Conservation (phyloP, 225 moss, liverwort and hornwort genomes). For the Physcomitrellopsis africana region DNA sequence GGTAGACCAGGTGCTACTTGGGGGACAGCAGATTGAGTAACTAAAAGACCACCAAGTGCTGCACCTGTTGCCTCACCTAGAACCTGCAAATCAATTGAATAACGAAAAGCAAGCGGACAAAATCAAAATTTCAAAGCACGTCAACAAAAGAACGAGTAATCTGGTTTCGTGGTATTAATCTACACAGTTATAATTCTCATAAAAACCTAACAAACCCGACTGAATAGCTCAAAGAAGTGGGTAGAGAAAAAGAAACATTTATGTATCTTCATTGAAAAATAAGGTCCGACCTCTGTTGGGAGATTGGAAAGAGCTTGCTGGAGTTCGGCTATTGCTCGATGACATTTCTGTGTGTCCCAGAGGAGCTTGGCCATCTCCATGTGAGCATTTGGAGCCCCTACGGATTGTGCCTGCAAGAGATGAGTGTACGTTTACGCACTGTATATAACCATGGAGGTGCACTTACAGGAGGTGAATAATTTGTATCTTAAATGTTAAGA, state of each 20-base stretch:
- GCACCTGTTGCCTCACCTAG: constrained; percentile 81
- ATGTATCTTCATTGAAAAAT: constrained; percentile 4
- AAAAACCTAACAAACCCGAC: not conserved
- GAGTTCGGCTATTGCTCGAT: constrained; percentile 93
- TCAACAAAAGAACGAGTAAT: not conserved
- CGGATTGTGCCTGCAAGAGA: constrained; percentile 78
- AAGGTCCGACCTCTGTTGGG: constrained; percentile 54
- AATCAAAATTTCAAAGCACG: constrained; percentile 6
- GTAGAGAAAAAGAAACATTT: constrained; percentile 1
- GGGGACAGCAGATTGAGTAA: constrained; percentile 81
- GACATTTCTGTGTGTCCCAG: constrained; percentile 96
- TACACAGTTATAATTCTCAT: not conserved
- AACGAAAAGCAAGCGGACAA: not conserved
- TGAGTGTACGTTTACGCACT: not conserved
- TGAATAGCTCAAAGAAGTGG: not conserved
- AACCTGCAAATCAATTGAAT: constrained; percentile 40
- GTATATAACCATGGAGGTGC: constrained; percentile 3
- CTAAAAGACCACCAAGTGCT: constrained; percentile 81
- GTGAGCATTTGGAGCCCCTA: constrained; percentile 90
- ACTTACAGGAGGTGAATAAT: constrained; percentile 7
- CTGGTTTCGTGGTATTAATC: constrained; percentile 16
- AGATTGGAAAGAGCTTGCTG: constrained; percentile 83
- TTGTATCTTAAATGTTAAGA: not conserved
- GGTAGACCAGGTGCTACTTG: constrained; percentile 56
- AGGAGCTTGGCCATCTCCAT: constrained; percentile 99